Conservation (phyloP, 257 asterid genomes). For the Mitragyna speciosa region DNA sequence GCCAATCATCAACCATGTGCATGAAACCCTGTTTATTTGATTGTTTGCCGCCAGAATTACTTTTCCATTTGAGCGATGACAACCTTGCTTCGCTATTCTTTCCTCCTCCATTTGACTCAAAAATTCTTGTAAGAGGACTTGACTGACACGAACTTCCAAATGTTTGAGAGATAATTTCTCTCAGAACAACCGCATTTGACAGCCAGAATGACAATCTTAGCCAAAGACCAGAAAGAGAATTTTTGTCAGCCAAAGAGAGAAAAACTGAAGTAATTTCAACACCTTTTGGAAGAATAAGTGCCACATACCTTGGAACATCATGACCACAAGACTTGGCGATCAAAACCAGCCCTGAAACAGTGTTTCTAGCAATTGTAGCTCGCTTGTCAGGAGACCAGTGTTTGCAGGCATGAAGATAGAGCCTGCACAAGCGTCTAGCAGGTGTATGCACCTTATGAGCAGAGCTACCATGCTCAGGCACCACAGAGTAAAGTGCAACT, state of each 20-base stretch:
- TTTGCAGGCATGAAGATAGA: constrained; percentile 80
- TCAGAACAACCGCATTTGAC: constrained; percentile 79
- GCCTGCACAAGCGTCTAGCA: constrained; percentile 87
- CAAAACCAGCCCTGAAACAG: constrained; percentile 76
- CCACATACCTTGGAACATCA: constrained; percentile 79
- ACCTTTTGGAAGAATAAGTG: constrained; percentile 1
- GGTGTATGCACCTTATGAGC: constrained; percentile 96
- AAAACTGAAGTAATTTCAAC: constrained; percentile 19
- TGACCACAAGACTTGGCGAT: constrained; percentile 90
- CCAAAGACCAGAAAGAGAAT: constrained; percentile 23
- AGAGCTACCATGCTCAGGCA: constrained; percentile 92
- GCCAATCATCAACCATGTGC: constrained; percentile 84
- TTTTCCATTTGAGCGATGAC: constrained; percentile 40
- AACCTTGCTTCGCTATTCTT: constrained; percentile 35
- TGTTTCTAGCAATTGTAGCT: constrained; percentile 84
- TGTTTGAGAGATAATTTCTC: constrained; percentile 76
- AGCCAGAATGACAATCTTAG: constrained; percentile 89
- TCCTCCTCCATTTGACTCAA: constrained; percentile 44
- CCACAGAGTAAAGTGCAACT: constrained; percentile 84
- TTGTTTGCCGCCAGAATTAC: constrained; percentile 41
- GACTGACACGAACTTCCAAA: constrained; percentile 76
- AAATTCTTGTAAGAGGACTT: constrained; percentile 41
- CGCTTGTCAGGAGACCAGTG: constrained; percentile 73
- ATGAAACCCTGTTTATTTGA: constrained; percentile 46
- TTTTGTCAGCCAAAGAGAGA: constrained; percentile 19